Base-by-base conservation (phyloP, 1,284 basidiomycete species). In the Bjerkandera adusta region DNA sequence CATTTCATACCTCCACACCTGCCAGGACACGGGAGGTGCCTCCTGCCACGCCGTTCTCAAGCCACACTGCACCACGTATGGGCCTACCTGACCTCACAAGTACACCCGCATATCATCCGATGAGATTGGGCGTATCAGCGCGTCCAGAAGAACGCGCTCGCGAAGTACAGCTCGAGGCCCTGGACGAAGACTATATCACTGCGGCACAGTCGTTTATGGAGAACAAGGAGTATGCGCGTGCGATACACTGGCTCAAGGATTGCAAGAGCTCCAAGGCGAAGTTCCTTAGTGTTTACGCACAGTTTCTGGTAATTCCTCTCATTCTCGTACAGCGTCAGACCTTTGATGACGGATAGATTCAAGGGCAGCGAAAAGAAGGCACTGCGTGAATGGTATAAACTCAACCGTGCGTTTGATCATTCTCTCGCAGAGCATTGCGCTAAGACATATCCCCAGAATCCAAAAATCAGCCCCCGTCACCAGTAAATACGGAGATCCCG, bases 261-360 rank as follows among this genome's bases (percentile, higher is more conserved):
- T 88, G 85, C 55, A 76, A 64, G 55, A 86, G 87, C 50, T 68
- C 81, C 21, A 89, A 88, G 58, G 85, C 86, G 1, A 72, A 73
- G 15, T 98, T 97, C 65, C 61, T 98, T 54, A 75, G 76, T 40
- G 68, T 86, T 29, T 98, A 98, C 62, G 80, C 89, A 48, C 81
- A 81, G 51, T 98, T 87, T 64, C 71, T 98, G 63, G 94, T 95
- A 63, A 73, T 87, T 72, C 24, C 37, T 32, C 26, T 27, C 36
- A 24, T 29, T 41, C n/a, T 34, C n/a, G 12, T 36, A 47, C 35
- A 43, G 45, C 29, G 46, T 37, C 41, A 25, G 42, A 48, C 27
- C 43, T 25, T 48, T 48, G 29, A 42, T 55, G 45, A 56, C 51
- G 42, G 33, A 39, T 35, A 48, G 36, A 34, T 43, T 36, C 18